Evolutionary conservation across 1,139 yeast genomes (phyloP).

Genomic region (Hansenula anomala): DNA sequence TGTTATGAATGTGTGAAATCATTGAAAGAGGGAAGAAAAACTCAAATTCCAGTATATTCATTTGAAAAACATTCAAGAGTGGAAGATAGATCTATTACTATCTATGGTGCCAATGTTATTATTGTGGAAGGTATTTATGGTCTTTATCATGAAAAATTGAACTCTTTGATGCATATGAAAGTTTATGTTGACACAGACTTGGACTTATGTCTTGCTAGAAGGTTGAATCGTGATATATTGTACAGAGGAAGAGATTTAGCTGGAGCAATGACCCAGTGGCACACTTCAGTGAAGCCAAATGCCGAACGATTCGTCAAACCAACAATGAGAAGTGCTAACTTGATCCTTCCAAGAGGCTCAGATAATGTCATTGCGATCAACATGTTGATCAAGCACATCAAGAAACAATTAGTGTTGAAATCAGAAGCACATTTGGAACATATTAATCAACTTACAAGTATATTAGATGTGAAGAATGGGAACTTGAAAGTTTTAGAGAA

Average conservation of each 20-base stretch:
- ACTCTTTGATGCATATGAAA: conserved; percentile 78
- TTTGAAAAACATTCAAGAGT: conserved; percentile 64
- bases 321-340: conserved; percentile 77
- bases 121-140: conserved; percentile 92
- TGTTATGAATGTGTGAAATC: conserved; percentile 58
- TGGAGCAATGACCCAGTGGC: conserved; percentile 89
- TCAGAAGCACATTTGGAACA: conserved; percentile 61
- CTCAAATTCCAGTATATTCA: conserved; percentile 83
- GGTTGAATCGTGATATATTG: conserved; percentile 81
- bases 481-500: conserved; percentile 36
- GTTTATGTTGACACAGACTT: conserved; percentile 91
- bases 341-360: conserved; percentile 83
- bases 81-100: conserved; percentile 60
- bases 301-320: conserved; percentile 74
- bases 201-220: conserved; percentile 85
- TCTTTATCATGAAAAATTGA: conserved; percentile 61
- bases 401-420: conserved; percentile 62
- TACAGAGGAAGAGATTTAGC: conserved; percentile 79
- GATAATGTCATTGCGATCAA: conserved; percentile 79
- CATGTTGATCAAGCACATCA: conserved; percentile 73
- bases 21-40: conserved; percentile 57
- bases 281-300: conserved; percentile 85
- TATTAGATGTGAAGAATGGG: conserved; percentile 20
- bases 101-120: conserved; percentile 95
- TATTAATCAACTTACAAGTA: conserved; percentile 47